Evolutionary conservation across 139 green algal species (phyloP).

Genomic region (Volvox africanus): DNA sequence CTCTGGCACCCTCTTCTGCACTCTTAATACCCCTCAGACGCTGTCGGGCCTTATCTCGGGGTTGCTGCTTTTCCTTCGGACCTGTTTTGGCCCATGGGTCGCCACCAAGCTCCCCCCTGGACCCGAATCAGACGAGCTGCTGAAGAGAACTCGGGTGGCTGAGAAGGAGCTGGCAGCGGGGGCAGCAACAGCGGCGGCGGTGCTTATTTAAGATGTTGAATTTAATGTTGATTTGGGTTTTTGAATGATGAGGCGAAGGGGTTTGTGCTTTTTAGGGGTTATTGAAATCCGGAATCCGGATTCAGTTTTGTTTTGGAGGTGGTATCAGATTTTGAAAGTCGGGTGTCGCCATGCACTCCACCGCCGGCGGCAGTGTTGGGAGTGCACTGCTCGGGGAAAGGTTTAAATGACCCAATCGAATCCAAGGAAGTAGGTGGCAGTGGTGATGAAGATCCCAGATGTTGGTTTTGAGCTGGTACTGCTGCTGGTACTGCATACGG

Average conservation of each 20-base stretch:
- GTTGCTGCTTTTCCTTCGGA: constrained; percentile 66
- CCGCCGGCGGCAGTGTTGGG: too few species aligned
- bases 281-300: too few species aligned
- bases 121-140: constrained; percentile 52
- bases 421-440: too few species aligned
- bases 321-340: too few species aligned
- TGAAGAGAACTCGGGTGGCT: constrained; percentile 47
- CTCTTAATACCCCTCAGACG: not conserved
- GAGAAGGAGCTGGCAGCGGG: constrained; percentile 57
- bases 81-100: constrained; percentile 72
- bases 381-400: too few species aligned
- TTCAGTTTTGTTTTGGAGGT: too few species aligned
- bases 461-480: not conserved
- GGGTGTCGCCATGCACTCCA: too few species aligned
- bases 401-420: too few species aligned
- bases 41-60: constrained; percentile 21
- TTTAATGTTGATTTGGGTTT: too few species aligned
- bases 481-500: not conserved
- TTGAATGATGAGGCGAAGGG: too few species aligned
- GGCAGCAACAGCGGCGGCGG: not conserved
- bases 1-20: not conserved
- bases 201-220: not conserved
- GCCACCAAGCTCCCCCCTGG: constrained; percentile 38
- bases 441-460: too few species aligned
- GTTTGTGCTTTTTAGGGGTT: too few species aligned